Percentiles rank a stretch among this genome's conserved stretches.
phyloP scores from a whole-genome alignment of 805 yeast species.

The Yamadazyma olivae region DNA sequence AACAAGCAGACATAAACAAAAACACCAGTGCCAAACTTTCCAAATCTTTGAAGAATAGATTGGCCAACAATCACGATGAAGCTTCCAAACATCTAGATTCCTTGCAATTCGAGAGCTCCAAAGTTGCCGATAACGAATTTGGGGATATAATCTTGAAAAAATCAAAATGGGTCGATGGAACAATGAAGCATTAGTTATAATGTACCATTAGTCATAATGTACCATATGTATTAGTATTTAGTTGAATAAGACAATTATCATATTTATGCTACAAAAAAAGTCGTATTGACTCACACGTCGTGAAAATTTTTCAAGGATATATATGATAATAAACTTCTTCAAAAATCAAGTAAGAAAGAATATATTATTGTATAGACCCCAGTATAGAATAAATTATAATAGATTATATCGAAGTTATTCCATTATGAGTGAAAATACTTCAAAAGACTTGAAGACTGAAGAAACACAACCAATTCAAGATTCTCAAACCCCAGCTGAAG shows the following conservation, averaged over 20 bases:
- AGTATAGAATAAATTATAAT: background rate
- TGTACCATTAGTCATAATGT: background rate
- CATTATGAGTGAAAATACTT: background rate
- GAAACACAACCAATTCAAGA: background rate
- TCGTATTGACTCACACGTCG: conserved; percentile 1
- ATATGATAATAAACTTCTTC: conserved; percentile 11
- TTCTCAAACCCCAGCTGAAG: background rate
- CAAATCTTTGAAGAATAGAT: conserved; percentile 55
- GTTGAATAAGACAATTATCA: too few species aligned
- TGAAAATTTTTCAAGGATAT: conserved; percentile 8
- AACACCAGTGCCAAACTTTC: conserved; percentile 59
- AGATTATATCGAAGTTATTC: background rate
- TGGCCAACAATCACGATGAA: conserved; percentile 20
- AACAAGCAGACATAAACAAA: conserved; percentile 25
- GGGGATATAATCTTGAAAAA: conserved; percentile 6
- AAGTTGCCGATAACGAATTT: conserved; percentile 2
- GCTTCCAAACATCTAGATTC: conserved; percentile 12
- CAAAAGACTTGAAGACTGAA: background rate
- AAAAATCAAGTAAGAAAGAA: conserved; percentile 5
- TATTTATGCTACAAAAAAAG: too few species aligned
- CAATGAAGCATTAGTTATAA: conserved; percentile 5
- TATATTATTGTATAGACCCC: conserved; percentile 3
- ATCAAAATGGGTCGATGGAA: conserved; percentile 10
- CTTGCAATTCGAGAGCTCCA: conserved; percentile 1
- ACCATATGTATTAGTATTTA: too few species aligned